These are phyloP conservation scores for Podosphaera leucotricha DNA, from an alignment of 2,329 filamentous ascomycete genomes.

Conservation along the genomic window DNA sequence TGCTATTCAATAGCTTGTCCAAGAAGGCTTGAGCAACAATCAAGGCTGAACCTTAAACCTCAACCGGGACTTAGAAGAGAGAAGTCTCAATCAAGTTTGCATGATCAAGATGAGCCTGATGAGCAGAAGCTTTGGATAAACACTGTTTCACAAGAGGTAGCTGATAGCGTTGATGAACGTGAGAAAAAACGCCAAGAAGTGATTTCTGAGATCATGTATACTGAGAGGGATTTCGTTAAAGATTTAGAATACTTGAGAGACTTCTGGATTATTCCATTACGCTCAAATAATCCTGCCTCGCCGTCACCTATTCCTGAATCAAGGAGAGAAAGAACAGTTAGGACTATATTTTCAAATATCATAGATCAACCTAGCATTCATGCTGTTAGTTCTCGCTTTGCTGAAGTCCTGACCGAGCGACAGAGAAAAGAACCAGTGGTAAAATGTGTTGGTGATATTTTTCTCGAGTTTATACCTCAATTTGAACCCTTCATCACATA, in stretches of 20 bases:
- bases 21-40: slow-evolving; percentile 79
- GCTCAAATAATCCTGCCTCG: slow-evolving; percentile 37
- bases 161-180: slow-evolving; percentile 65
- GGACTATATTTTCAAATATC: slow-evolving; percentile 87
- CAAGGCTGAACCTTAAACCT: slow-evolving; percentile 77
- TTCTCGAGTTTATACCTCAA: slow-evolving; percentile 71
- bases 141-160: slow-evolving; percentile 83
- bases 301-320: slow-evolving; percentile 74
- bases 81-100: slow-evolving; percentile 45
- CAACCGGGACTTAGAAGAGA: slow-evolving; percentile 53
- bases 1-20: slow-evolving; percentile 98
- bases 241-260: slow-evolving; percentile 92
- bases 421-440: slow-evolving; percentile 85
- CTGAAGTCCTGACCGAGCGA: slow-evolving; percentile 64
- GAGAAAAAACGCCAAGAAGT: slow-evolving; percentile 98
- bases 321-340: slow-evolving; percentile 71
- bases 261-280: slow-evolving; percentile 91
- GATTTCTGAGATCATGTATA: slow-evolving; percentile 97
- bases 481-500: slow-evolving; percentile 96
- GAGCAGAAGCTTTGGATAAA: slow-evolving; percentile 99
- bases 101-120: slow-evolving; percentile 73
- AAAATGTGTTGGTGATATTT: slow-evolving; percentile 75
- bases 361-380: slow-evolving; percentile 66
- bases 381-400: slow-evolving; percentile 70
- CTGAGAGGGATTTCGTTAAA: slow-evolving; percentile 95